Conservation (phyloP, 176 grass and related monocot species). For the Oryza meyeriana region DNA sequence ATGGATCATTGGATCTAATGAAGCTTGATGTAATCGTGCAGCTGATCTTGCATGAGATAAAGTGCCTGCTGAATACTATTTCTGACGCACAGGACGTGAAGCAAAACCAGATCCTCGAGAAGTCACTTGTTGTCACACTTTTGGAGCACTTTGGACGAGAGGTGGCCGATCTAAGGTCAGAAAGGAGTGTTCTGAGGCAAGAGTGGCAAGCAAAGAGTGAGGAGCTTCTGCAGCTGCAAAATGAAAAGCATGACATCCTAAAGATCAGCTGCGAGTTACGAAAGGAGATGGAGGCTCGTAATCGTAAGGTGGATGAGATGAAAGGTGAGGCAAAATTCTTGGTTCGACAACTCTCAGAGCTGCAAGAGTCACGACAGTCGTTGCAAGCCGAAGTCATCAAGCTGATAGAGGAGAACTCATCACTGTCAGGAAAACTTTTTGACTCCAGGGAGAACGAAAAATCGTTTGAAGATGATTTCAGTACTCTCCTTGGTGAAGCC, state of each 20-base stretch:
- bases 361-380: slow-evolving; percentile 62
- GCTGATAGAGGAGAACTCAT: slow-evolving; percentile 68
- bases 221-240: slow-evolving; percentile 50
- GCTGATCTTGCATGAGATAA: slow-evolving; percentile 88
- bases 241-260: slow-evolving; percentile 48
- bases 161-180: slow-evolving; percentile 77
- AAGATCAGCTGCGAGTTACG: slow-evolving; percentile 46
- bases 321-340: slow-evolving; percentile 73
- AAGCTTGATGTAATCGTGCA: slow-evolving; percentile 89
- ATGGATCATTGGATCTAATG: slow-evolving; percentile 64
- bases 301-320: slow-evolving; percentile 56
- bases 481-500: slow-evolving; percentile 47
- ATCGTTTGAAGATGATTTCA: slow-evolving; percentile 48
- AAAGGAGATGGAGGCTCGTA: slow-evolving; percentile 57
- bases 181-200: slow-evolving; percentile 58
- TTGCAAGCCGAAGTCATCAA: slow-evolving; percentile 67
- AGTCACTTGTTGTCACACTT: slow-evolving; percentile 84
- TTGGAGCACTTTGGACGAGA: slow-evolving; percentile 88
- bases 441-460: slow-evolving; percentile 43
- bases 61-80: slow-evolving; percentile 63
- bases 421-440: slow-evolving; percentile 56
- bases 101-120: slow-evolving; percentile 80
- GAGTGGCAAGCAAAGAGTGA: slow-evolving; percentile 56
- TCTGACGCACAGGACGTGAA: slow-evolving; percentile 83
- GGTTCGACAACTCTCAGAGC: slow-evolving; percentile 61